Percentiles rank a stretch among this genome's conserved stretches.
Evolutionary conservation across 768 basidiomycete genomes (phyloP).

Genomic region (Tylopilus sp.): DNA sequence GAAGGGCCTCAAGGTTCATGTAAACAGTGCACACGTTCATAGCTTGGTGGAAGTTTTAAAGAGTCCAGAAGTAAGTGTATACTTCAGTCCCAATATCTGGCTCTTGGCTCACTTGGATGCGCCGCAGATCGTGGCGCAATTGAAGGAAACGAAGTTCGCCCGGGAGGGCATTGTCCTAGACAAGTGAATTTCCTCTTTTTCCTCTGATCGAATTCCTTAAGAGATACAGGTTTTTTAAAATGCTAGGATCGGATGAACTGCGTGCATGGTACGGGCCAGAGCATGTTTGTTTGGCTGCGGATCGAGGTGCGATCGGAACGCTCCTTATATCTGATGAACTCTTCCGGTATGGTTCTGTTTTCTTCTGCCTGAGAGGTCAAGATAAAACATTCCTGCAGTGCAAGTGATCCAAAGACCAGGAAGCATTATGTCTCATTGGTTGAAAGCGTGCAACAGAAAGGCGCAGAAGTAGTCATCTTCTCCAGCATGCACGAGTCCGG

Average conservation of each 20-base stretch:
- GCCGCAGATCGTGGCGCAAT: slow-evolving; percentile 60
- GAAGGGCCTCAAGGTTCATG: slow-evolving; percentile 88
- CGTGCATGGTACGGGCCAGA: slow-evolving; percentile 98
- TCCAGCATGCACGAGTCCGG: slow-evolving; percentile 99
- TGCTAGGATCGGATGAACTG: slow-evolving; percentile 91
- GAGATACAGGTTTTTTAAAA: slow-evolving; percentile 85
- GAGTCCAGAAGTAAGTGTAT: slow-evolving; percentile 85
- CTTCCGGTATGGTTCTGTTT: slow-evolving; percentile 61
- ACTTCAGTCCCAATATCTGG: slow-evolving; percentile 9
- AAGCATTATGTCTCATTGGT: slow-evolving; percentile 86
- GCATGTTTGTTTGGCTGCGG: slow-evolving; percentile 88
- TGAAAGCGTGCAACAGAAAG: slow-evolving; percentile 83
- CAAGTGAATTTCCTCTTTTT: slow-evolving; percentile 44
- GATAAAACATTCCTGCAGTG: slow-evolving; percentile 40
- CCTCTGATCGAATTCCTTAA: neutral
- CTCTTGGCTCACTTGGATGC: neutral
- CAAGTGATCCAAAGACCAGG: slow-evolving; percentile 72
- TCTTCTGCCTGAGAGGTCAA: neutral
- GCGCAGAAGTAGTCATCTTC: slow-evolving; percentile 93
- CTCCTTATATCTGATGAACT: slow-evolving; percentile 93
- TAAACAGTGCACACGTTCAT: slow-evolving; percentile 93
- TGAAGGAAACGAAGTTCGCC: slow-evolving; percentile 96
- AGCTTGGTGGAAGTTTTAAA: slow-evolving; percentile 91
- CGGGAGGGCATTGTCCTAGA: slow-evolving; percentile 89
- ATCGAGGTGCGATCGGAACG: slow-evolving; percentile 91